These are phyloP conservation scores for Phoenix roebelenii DNA, from an alignment of 176 grass and related monocot species.

Conservation along the genomic window DNA sequence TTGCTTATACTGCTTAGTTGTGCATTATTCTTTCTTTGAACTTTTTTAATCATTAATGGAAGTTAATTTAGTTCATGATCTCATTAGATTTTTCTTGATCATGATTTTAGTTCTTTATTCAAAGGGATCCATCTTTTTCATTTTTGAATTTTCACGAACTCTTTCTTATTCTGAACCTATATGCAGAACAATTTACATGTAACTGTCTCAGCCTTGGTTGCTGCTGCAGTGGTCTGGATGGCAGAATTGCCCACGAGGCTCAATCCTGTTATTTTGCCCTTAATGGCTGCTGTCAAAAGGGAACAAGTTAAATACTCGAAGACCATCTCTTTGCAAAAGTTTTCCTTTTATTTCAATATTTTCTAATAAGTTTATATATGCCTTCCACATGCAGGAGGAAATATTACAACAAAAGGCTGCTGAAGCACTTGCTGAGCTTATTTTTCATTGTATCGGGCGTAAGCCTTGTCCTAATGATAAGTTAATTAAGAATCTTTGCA, in stretches of 20 bases:
- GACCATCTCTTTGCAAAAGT: too few species aligned
- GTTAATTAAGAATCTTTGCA: slow-evolving; percentile 90
- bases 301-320: slow-evolving; percentile 48
- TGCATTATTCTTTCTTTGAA: slow-evolving; percentile 8
- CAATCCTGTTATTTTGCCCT: slow-evolving; percentile 96
- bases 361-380: slow-evolving; percentile 8
- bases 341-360: neutral
- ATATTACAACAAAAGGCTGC: slow-evolving; percentile 93
- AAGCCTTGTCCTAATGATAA: slow-evolving; percentile 97
- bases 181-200: slow-evolving; percentile 98
- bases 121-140: neutral
- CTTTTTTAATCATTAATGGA: neutral
- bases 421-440: slow-evolving; percentile 91
- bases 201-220: slow-evolving; percentile 78
- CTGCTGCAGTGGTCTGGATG: slow-evolving; percentile 90
- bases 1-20: neutral
- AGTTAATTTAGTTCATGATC: too few species aligned
- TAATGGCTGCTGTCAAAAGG: slow-evolving; percentile 98
- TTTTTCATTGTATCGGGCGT: slow-evolving; percentile 86
- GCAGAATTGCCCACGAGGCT: slow-evolving; percentile 66
- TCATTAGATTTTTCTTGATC: too few species aligned
- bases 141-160: slow-evolving; percentile 4
- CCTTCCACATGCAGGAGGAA: slow-evolving; percentile 61
- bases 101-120: neutral
- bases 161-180: slow-evolving; percentile 21